Evolutionary conservation across 2,329 filamentous ascomycete species (phyloP).

Genomic region (Calonectria pauciramosa): DNA sequence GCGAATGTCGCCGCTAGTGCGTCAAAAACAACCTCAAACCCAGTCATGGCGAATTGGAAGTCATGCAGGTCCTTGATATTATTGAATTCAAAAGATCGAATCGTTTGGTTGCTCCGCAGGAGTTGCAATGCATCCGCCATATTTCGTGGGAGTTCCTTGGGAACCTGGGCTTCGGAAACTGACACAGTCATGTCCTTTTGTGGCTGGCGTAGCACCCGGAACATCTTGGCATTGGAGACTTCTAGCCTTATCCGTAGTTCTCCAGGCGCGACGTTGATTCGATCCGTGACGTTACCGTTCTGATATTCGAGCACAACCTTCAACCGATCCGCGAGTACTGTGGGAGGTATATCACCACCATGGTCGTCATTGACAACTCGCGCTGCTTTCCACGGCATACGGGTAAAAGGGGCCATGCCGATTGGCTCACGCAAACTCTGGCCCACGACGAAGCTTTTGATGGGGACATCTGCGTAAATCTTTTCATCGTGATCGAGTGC

Average conservation of each 20-base stretch:
- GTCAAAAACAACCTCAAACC: conserved; percentile 82
- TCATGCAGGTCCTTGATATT: conserved; percentile 78
- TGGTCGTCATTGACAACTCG: conserved; percentile 81
- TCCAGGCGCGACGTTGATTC: conserved; percentile 84
- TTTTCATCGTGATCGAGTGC: conserved; percentile 76
- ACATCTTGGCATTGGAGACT: conserved; percentile 70
- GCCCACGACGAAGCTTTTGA: conserved; percentile 75
- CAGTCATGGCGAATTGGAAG: conserved; percentile 85
- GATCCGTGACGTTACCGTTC: conserved; percentile 84
- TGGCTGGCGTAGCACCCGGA: conserved; percentile 78
- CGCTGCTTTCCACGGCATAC: conserved; percentile 74
- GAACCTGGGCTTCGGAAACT: conserved; percentile 76
- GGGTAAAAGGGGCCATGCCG: conserved; percentile 63
- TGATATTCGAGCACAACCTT: conserved; percentile 82
- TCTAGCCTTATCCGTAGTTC: conserved; percentile 78
- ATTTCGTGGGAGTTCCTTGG: conserved; percentile 72
- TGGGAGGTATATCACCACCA: conserved; percentile 70
- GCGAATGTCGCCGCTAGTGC: conserved; percentile 80
- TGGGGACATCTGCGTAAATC: conserved; percentile 77
- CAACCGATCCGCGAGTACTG: conserved; percentile 82
- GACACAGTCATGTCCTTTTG: conserved; percentile 85
- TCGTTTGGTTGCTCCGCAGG: conserved; percentile 70
- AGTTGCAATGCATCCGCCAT: conserved; percentile 75
- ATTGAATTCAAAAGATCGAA: conserved; percentile 80
- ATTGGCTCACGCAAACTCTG: conserved; percentile 66